Base-by-base conservation (phyloP, 768 basidiomycete genomes). In the Infundibulicybe gibba region DNA sequence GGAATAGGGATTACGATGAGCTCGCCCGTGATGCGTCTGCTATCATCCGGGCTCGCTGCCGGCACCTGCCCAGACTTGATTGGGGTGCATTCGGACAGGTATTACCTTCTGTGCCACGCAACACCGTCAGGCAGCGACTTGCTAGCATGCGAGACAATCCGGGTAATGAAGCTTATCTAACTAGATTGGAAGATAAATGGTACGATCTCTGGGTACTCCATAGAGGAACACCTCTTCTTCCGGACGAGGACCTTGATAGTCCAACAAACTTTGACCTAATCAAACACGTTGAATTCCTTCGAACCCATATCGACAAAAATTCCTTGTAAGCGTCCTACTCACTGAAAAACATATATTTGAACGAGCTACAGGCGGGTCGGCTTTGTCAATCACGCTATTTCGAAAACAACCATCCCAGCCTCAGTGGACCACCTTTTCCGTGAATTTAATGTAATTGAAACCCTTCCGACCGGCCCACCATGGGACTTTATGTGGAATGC, bases 1-100 rank as follows among this genome's bases (percentile, higher is more conserved):
- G 92, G 93, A 90, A 79, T 45, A 65, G 76, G 34, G 90, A 94
- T 42, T 91, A 85, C 47, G 93, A 97, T 47, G 95, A 98, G 50
- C 76, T 94, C 33, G 85, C 87, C 19, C 80, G 87, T 45, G 95
- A 98, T 58, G 85, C 86, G 0, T 84, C 82, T 40, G 86, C 81
- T 10, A 84, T 98, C 52, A 80, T 97, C 48, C 79, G 80, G 54
- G 86, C 85, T 32, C 85, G 94, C 13, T 87, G 86, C 57, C 77
- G 87, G 33, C 60, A 68, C 48, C 62, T 72, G 13, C 67, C 77
- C 31, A 76, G 80, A 47, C 70, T 88, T 43, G 85, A 90, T 53
- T 85, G 85, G 74, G 74, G 71, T 13, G 86, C 86, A 6, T 74
- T 91, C 43, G 80, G 82, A 48, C 85, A 89, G 58, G 79, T 92